Evolutionary conservation across 148 eudicot species (phyloP).

Genomic region (Cornus kousa): DNA sequence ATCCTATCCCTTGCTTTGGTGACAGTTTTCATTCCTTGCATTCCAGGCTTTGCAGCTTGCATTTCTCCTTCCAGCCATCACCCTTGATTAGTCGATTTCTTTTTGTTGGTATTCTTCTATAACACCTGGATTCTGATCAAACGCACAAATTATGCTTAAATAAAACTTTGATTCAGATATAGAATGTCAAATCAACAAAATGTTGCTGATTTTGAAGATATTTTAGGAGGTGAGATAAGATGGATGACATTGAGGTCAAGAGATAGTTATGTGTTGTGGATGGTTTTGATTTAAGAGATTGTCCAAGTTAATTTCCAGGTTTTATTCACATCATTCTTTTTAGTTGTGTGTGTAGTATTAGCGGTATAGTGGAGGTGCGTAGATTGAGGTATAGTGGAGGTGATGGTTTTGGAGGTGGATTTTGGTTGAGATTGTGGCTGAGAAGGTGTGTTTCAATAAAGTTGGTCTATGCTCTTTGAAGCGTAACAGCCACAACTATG

Average conservation of each 20-base stretch:
- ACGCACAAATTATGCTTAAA: neutral
- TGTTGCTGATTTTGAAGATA: neutral
- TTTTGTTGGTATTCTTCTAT: neutral
- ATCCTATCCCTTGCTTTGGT: constrained; percentile 2
- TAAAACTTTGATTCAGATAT: neutral
- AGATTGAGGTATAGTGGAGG: neutral
- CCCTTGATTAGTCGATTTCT: neutral
- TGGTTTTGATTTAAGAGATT: neutral
- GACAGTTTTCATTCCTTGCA: neutral
- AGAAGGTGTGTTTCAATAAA: neutral
- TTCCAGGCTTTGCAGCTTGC: neutral
- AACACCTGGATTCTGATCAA: neutral
- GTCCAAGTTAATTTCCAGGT: neutral
- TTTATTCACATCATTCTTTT: neutral
- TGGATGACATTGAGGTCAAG: neutral
- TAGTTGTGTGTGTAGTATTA: neutral
- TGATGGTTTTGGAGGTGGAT: neutral
- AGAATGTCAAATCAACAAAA: neutral
- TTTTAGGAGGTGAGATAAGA: neutral
- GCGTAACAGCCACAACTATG: neutral
- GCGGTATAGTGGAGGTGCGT: neutral
- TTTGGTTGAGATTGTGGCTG: neutral
- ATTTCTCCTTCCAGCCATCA: neutral
- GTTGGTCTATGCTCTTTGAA: neutral
- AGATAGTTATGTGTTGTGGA: neutral